A percentile compares a stretch with the other conserved stretches of the same genome.
These are phyloP conservation scores for Umbelopsis ramanniana DNA, from an alignment of 192 early-diverging fungal genomes.

Conservation along the genomic window DNA sequence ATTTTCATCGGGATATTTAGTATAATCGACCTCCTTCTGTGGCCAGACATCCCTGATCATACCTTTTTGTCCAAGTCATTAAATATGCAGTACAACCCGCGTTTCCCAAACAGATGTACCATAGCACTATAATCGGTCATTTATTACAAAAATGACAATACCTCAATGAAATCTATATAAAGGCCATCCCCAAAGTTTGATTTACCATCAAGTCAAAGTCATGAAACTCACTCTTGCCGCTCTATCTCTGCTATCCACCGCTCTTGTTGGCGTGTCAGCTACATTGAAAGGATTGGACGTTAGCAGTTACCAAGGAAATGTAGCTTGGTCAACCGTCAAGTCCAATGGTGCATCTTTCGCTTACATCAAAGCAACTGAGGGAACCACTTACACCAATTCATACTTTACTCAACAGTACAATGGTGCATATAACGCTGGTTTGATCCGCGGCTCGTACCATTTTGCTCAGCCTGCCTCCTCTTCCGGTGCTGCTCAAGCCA, in stretches of 20 bases:
- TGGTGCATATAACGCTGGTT: slow-evolving; percentile 25
- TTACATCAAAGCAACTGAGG: slow-evolving; percentile 41
- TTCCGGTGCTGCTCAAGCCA: slow-evolving; percentile 39
- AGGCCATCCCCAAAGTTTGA: too few relatives aligned
- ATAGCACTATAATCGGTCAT: too few relatives aligned
- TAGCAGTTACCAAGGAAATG: slow-evolving; percentile 24
- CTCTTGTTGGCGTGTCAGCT: not conserved
- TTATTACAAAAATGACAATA: too few relatives aligned
- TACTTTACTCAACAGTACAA: slow-evolving; percentile 23
- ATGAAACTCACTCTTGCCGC: slow-evolving; percentile 10
- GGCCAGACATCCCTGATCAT: too few relatives aligned
- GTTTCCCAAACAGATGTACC: too few relatives aligned
- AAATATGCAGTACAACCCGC: too few relatives aligned
- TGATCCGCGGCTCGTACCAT: slow-evolving; percentile 39
- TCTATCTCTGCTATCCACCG: not conserved
- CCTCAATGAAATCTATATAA: too few relatives aligned
- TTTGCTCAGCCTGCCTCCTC: slow-evolving; percentile 33
- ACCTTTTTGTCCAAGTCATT: too few relatives aligned
- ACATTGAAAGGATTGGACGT: slow-evolving; percentile 31
- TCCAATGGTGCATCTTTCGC: slow-evolving; percentile 27
- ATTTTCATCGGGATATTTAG: too few relatives aligned
- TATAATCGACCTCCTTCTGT: too few relatives aligned
- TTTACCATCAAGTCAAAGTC: not conserved
- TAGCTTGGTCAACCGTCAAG: slow-evolving; percentile 26
- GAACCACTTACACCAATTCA: slow-evolving; percentile 26